phyloP scores from a whole-genome alignment of 164 flowering plant species.

The Annona cherimola region DNA sequence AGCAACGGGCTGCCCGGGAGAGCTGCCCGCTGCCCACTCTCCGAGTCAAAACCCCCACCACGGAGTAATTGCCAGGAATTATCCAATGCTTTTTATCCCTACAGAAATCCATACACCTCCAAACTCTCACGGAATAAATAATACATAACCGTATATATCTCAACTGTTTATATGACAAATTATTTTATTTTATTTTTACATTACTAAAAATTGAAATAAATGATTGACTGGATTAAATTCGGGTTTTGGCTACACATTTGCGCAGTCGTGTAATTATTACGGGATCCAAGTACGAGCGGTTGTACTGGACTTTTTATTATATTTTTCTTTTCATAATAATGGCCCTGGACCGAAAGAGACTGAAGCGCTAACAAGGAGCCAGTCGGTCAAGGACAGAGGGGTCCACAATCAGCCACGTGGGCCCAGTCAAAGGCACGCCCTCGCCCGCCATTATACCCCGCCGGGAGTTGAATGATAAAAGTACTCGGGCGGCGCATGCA shows the following conservation, averaged over 20 bases:
- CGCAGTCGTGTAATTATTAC: not conserved
- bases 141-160: not conserved
- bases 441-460: not conserved
- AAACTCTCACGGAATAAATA: not conserved
- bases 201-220: too few species aligned
- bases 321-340: too few species aligned
- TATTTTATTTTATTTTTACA: not conserved
- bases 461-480: not conserved
- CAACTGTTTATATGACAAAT: not conserved
- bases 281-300: not conserved
- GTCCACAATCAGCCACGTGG: not conserved
- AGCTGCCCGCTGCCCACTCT: conserved; percentile 21
- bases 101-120: not conserved
- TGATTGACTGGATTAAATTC: not conserved
- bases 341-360: not conserved
- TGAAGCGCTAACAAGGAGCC: not conserved
- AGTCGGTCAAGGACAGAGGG: not conserved
- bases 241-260: not conserved
- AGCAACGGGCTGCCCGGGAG: conserved; percentile 16
- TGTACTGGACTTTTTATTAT: not conserved
- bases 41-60: conserved; percentile 10
- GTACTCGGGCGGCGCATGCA: not conserved
- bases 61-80: not conserved
- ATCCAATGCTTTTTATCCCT: not conserved
- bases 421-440: not conserved